phyloP scores from a whole-genome alignment of 768 basidiomycete species.

The Ramaria rubella region DNA sequence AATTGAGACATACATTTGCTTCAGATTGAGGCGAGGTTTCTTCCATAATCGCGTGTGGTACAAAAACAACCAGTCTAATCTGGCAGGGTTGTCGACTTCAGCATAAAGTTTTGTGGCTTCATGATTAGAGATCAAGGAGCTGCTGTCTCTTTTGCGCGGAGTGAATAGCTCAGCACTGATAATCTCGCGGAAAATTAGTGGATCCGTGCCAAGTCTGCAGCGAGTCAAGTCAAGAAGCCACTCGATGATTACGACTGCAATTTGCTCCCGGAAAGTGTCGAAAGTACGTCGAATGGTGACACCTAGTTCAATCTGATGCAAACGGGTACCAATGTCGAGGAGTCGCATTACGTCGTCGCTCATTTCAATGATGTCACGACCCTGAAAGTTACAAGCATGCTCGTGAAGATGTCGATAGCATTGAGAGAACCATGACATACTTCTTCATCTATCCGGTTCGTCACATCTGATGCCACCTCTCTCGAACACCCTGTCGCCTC shows the following conservation, averaged over 20 bases:
- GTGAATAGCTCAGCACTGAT: conserved; percentile 64
- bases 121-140: conserved; percentile 35
- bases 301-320: conserved; percentile 79
- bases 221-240: conserved; percentile 80
- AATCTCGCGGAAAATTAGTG: conserved; percentile 61
- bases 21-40: conserved; percentile 68
- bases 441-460: conserved; percentile 61
- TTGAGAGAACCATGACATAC: conserved; percentile 17
- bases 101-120: conserved; percentile 28
- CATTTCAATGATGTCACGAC: conserved; percentile 80
- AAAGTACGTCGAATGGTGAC: conserved; percentile 83
- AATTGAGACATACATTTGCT: conserved; percentile 75
- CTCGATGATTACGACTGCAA: conserved; percentile 76
- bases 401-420: not conserved
- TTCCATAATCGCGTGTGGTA: conserved; percentile 87
- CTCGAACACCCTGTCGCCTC: conserved; percentile 45
- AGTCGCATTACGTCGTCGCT: conserved; percentile 45
- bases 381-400: conserved; percentile 26
- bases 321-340: conserved; percentile 71
- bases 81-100: conserved; percentile 43
- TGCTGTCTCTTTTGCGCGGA: conserved; percentile 48
- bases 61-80: conserved; percentile 70
- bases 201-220: conserved; percentile 60
- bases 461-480: conserved; percentile 52
- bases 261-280: conserved; percentile 85